Evolutionary conservation across 192 early-diverging fungal genomes (phyloP), one percentile per base, ranked within the genome.

Genomic region (Coemansia sp.): DNA sequence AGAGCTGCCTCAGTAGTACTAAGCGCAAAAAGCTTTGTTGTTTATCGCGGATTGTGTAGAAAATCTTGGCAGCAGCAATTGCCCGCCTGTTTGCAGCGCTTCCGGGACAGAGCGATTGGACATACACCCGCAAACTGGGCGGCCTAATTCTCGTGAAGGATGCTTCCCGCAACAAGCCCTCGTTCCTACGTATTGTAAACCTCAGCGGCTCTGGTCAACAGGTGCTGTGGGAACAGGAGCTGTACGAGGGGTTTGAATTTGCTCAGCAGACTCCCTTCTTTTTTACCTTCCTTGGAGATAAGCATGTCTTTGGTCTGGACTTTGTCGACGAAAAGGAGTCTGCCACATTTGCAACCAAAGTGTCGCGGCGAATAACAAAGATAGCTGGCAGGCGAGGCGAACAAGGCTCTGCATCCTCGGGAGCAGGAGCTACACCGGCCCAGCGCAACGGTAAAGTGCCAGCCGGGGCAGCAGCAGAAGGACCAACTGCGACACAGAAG

Each of bases 141-240:
- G 91, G 85, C 22, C 77, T 87, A 20, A 82, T 82, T 7, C 84
- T 92, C 56, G 82, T 88, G n/a, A 81, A 74, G 55, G 88, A 90
- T 53, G 67, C 82, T 45, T 54, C 52, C 23, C 83, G 79, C 58
- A 87, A 82, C 66, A 83, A 75, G n/a, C 81, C 86, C 15, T 85
- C 86, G n/a, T 85, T 86, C 31, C 82, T 92, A 64, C 83, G 88
- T 6, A 82, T 92, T 19, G 75, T 92, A 27, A 88, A 92, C 50
- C 62, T 92, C 7, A 73, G 69, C 68, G 68, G 68, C 6, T 79
- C 71, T 23, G 67, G 84, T 47, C 68, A 70, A 40, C 79, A 83
- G n/a, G 79, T 90, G 31, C 66, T 89, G 29, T 92, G 90, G 90
- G 90, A 92, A 65, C 90, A 92, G 67, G 90, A 92, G 72, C 62